Base-by-base conservation (phyloP, 257 asterid genomes). In the Agastache rugosa region DNA sequence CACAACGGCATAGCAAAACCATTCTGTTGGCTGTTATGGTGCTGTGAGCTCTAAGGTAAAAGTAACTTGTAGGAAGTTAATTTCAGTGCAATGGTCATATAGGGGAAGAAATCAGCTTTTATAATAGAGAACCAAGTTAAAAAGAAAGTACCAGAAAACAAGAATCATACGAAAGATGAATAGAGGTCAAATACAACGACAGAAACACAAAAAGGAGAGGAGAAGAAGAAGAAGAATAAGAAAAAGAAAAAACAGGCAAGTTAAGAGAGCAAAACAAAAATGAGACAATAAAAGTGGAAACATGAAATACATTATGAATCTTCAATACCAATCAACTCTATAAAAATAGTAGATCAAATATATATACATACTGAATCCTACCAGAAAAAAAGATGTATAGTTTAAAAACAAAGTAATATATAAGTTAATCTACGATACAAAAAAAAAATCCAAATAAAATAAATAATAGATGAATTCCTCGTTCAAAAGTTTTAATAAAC, bases 1-100 rank as follows among this genome's bases (percentile, higher is more conserved):
- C 74, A 37, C 27, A 17, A 20, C 23, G 77, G 53, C 55, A 72
- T 53, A 22, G 65, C 44, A 58, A 39, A 29, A 54, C 7, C 71
- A 31, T 41, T 54, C 3, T 35, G 34, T 35, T 45, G 22, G 23
- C 23, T 11, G 11, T 31, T 63, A 39, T 39, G 19, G 56, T 15
- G 74, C 50, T 48, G 48, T 29, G 50, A 59, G 45, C 20, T 41
- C 48, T 59, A 59, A 48, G 64, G 64, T 65, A 58, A 65, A 7
- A 16, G 75, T 59, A 67, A 45, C 10, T 27, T 35, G 9, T 25
- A 64, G 37, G 37, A 11, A 22, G 68, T 58, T 20, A 23, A 31
- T 27, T 66, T 48, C 17, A 41, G 55, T 16, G 29, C 17, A 23
- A 58, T 48, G n/a, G 41, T 60, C 41, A 23, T 54, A 35, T 44